These are phyloP conservation scores for Eucalyptus marginata DNA, from an alignment of 345 rosid genomes.

Conservation along the genomic window DNA sequence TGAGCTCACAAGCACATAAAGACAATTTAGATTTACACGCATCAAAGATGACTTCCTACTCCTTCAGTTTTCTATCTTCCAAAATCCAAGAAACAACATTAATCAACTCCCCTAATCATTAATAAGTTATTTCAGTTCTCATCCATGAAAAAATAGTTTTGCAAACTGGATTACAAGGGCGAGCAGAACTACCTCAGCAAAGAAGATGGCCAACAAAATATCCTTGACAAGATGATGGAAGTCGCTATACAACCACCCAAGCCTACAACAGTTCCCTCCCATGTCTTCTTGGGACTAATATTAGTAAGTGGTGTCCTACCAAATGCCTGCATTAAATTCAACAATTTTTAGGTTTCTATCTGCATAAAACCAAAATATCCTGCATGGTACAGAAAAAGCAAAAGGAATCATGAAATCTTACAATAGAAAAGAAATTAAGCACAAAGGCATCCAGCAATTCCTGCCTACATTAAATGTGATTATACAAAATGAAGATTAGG, in stretches of 20 bases:
- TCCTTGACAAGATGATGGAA: slow-evolving; percentile 39
- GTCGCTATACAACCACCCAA: slow-evolving; percentile 76
- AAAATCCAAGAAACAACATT: background rate
- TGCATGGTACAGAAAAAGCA: background rate
- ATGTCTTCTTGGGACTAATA: slow-evolving; percentile 89
- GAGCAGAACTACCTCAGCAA: slow-evolving; percentile 40
- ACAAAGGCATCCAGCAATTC: background rate
- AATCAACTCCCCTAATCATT: background rate
- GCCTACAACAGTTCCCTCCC: slow-evolving; percentile 87
- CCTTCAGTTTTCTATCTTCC: background rate
- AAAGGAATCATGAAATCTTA: background rate
- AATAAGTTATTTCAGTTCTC: background rate
- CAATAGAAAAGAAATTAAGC: background rate
- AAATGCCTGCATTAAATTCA: slow-evolving; percentile 47
- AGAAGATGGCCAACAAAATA: slow-evolving; percentile 72
- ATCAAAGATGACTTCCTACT: background rate
- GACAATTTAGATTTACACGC: background rate
- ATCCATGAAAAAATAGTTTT: background rate
- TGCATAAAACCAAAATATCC: background rate
- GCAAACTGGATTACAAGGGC: background rate
- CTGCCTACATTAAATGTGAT: background rate
- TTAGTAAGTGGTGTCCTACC: slow-evolving; percentile 74
- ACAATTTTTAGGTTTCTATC: background rate
- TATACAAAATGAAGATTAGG: background rate
- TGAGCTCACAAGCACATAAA: background rate